Conservation (phyloP, 73 alveolate genomes). For the Uronychia setigera region DNA sequence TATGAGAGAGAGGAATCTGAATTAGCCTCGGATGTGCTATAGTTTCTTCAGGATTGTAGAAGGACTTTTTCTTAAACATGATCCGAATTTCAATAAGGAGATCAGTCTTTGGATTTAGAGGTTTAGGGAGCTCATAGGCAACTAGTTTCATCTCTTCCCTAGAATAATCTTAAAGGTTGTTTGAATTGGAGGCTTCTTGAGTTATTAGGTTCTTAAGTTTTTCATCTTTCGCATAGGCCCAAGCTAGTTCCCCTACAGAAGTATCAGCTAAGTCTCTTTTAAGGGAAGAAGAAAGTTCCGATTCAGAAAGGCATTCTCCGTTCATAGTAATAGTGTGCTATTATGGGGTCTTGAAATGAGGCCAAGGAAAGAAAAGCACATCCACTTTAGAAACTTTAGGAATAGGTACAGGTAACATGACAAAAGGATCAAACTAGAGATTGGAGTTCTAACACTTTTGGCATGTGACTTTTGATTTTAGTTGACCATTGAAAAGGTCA, state of each 20-base stretch:
- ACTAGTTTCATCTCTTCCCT: too few species aligned
- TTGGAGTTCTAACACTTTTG: conserved; percentile 53
- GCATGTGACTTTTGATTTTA: conserved; percentile 70
- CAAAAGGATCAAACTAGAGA: conserved; percentile 77
- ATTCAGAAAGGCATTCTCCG: background rate
- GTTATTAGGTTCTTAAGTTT: background rate
- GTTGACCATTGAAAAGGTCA: conserved; percentile 83
- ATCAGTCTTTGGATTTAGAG: background rate
- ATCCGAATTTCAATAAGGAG: background rate
- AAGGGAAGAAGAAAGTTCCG: background rate
- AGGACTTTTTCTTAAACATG: background rate
- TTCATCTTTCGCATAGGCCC: background rate
- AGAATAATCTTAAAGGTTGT: too few species aligned
- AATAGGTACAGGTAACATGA: conserved; percentile 69
- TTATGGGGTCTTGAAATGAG: conserved; percentile 3
- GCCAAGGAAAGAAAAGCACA: background rate
- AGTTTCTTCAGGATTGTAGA: background rate
- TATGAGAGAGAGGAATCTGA: background rate
- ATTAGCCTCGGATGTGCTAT: background rate
- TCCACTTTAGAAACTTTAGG: conserved; percentile 27
- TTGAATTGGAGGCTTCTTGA: too few species aligned
- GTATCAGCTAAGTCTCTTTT: conserved; percentile 2
- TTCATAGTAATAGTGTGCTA: background rate
- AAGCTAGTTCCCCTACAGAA: background rate
- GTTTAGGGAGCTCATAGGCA: conserved; percentile 20